Base-by-base conservation (phyloP, 177 flowering plant species). In the Vitis hybrid region DNA sequence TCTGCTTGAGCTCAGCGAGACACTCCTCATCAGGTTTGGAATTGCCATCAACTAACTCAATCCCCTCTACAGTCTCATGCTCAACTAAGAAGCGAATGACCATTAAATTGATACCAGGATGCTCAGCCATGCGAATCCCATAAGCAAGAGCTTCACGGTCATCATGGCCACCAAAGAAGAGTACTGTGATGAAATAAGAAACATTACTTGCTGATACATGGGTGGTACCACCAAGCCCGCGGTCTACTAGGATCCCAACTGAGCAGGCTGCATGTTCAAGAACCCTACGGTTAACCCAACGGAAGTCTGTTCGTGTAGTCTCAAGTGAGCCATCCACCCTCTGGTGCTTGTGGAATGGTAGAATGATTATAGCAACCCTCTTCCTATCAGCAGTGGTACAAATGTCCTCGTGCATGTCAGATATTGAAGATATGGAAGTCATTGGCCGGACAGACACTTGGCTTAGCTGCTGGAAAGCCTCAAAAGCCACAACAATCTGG, bases 321-420 rank as follows among this genome's bases (percentile, higher is more conserved):
- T 89, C 95, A 54, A 88, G 21, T 4, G 75, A 30, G 2, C 97
- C 90, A 70, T 92, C 93, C 3, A 86, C 3, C 65, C 83, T 80
- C 72, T 84, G 88, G 68, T 87, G 91, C 80, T 90, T 88, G 75
- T 90, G 95, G 81, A 83, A 92, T 13, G 97, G 97, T 32, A 91
- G 76, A 19, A 92, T 82, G 11, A 87, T 75, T 7, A 88, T 73
- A 2, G 89, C 82, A 2, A 79, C 86, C 54, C 74, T 69, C 65
- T 84, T 88, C 9, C 72, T 68, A 63, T 76, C 83, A 1, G 91
- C 91, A 56, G 73, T 83, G 6, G 64, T 10, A 72, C 89, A 86
- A 2, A 86, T 84, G 51, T 86, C 89, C 54, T 86, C 87, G 50
- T 88, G 92, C 50, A 88, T 86, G 66, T 60, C 67, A 11, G 80